Base-by-base conservation (phyloP, 148 eudicot species). In the Heliosperma pusillum region DNA sequence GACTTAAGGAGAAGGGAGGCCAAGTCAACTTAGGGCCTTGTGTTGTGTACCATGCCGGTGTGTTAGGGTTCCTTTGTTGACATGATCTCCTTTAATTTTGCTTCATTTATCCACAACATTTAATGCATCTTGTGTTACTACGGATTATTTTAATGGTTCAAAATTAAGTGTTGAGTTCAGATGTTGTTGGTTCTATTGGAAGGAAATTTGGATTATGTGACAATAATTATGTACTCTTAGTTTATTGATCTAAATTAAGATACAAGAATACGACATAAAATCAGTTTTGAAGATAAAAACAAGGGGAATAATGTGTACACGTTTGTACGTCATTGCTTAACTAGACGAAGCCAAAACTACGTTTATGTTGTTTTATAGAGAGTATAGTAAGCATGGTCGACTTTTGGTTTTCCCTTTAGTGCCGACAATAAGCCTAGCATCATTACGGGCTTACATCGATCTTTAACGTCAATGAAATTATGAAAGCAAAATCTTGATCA, bases 11-110 rank as follows among this genome's bases (percentile, higher is more conserved):
- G 17, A 33, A 27, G 8, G 20, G n/a, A 5, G 42, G 19, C 66
- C 66, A 26, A 62, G 66, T 62, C 66, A 62, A 62, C n/a, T 60
- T 60, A 25, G 66, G 36, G 30, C n/a, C n/a, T n/a, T n/a, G 26
- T 7, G 2, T 61, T 61, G 29, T 33, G n/a, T 36, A 8, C 50
- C 70, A 40, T 66, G 70, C 68, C n/a, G 42, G 68, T 64, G n/a
- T 7, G 40, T 27, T 27, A 26, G 70, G 70, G 50, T 66, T 40
- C 52, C 21, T 9, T 36, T 0, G 24, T 66, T 66, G 70, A 66
- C 70, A 66, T 66, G 70, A 66, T 66, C 70, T 66, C 70, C 70
- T 33, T 33, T 40, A 1, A 29, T 33, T 66, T 29, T 66, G 24
- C 15, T 7, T 66, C 0, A 19, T 27, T 66, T 36, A 26, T 44